phyloP scores from a whole-genome alignment of 176 grass and related monocot genomes.

The Ananas comosus region DNA sequence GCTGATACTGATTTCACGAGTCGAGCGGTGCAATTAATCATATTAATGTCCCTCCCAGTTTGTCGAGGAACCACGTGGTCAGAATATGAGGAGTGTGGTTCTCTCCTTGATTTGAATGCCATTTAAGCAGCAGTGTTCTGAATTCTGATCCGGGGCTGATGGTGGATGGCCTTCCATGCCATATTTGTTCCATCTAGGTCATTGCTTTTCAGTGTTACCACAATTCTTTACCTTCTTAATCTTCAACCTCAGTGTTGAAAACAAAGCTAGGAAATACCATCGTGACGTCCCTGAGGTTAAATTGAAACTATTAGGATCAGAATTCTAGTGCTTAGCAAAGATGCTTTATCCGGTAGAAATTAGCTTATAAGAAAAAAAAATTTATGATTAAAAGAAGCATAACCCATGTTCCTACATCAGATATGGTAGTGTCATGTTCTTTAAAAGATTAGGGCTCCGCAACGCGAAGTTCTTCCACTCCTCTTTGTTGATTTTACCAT shows the following conservation, averaged over 20 bases:
- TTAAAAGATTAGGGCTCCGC: slow-evolving; percentile 52
- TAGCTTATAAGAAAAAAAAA: slow-evolving; percentile 1
- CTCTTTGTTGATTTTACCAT: slow-evolving; percentile 70
- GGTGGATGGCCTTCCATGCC: neutral
- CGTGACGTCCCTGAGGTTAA: slow-evolving; percentile 58
- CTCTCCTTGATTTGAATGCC: neutral
- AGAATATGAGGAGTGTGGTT: neutral
- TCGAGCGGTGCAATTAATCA: neutral
- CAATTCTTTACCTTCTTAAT: slow-evolving; percentile 26
- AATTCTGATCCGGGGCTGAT: neutral
- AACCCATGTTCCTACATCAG: slow-evolving; percentile 36
- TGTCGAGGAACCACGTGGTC: neutral
- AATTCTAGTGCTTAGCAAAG: neutral
- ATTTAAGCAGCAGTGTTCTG: neutral
- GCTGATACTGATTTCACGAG: neutral
- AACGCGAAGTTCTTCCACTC: slow-evolving; percentile 79
- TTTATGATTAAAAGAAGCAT: neutral
- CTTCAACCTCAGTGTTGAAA: slow-evolving; percentile 68
- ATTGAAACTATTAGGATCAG: neutral
- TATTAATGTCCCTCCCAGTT: neutral
- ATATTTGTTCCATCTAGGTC: slow-evolving; percentile 6
- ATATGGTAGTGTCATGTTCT: slow-evolving; percentile 84
- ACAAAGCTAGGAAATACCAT: slow-evolving; percentile 80
- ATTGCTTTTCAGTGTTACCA: neutral
- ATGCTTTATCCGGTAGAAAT: neutral